These are phyloP conservation scores for Fusarium denticulatum DNA, from an alignment of 2,329 filamentous ascomycete species.

Conservation along the genomic window DNA sequence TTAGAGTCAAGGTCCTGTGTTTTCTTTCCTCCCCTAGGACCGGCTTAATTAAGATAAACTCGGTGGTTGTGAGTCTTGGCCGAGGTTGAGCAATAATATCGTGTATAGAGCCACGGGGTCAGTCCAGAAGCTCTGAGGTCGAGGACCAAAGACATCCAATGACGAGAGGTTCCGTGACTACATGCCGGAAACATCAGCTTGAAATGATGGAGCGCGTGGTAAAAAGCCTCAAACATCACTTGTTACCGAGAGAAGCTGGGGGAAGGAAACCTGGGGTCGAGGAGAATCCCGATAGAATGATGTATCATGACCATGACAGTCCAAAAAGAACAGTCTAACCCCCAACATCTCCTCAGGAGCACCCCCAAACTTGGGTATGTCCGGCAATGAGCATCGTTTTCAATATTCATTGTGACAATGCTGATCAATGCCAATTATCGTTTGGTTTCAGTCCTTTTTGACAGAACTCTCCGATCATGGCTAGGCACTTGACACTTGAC, in stretches of 20 bases:
- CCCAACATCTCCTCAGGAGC: constrained; percentile 7
- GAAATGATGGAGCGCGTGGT: neutral
- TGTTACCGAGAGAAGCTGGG: neutral
- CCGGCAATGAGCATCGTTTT: neutral
- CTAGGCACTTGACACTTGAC: neutral
- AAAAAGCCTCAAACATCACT: constrained; percentile 19
- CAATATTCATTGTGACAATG: constrained; percentile 1
- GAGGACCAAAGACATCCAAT: constrained; percentile 13
- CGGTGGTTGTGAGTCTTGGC: neutral
- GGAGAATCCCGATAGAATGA: constrained; percentile 25
- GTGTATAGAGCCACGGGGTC: constrained; percentile 30
- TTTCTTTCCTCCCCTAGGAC: no score
- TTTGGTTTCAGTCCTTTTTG: constrained; percentile 10
- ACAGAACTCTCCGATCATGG: constrained; percentile 13
- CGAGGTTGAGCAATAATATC: constrained; percentile 34
- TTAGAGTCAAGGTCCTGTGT: no score
- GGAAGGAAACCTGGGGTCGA: constrained; percentile 22
- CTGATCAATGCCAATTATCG: constrained; percentile 25
- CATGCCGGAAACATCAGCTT: constrained; percentile 7
- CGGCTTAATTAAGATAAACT: neutral
- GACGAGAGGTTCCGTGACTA: neutral
- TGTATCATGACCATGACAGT: neutral
- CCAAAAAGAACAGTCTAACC: neutral
- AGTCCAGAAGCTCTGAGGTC: constrained; percentile 15
- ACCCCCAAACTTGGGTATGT: constrained; percentile 5